These are phyloP conservation scores for Chaetomium sp. DNA, from an alignment of 2,329 filamentous ascomycete species.

Conservation along the genomic window DNA sequence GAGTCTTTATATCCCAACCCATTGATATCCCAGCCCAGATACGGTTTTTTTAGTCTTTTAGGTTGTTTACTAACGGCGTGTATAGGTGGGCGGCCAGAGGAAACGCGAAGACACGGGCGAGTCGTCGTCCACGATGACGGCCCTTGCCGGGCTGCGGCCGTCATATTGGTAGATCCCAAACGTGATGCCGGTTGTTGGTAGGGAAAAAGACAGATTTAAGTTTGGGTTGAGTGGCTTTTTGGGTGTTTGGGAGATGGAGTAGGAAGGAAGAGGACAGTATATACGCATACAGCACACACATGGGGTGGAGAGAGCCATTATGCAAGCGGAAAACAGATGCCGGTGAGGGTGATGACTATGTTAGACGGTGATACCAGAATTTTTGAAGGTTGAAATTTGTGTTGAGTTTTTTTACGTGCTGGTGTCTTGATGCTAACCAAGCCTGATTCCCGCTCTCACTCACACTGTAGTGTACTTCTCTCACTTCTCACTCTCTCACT, in stretches of 20 bases:
- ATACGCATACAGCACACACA: not conserved
- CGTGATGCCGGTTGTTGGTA: not conserved
- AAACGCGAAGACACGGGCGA: slow-evolving; percentile 58
- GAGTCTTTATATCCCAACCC: slow-evolving; percentile 32
- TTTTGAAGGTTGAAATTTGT: too few species aligned
- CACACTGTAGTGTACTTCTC: too few species aligned
- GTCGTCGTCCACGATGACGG: slow-evolving; percentile 39
- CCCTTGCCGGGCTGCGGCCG: slow-evolving; percentile 24
- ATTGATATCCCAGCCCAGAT: not conserved
- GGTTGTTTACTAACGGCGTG: not conserved
- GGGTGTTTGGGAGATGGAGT: too few species aligned
- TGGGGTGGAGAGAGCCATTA: too few species aligned
- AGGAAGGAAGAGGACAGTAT: too few species aligned
- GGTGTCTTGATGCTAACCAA: too few species aligned
- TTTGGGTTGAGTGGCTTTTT: not conserved
- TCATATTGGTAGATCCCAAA: slow-evolving; percentile 26
- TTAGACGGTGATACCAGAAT: too few species aligned
- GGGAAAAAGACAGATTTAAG: not conserved
- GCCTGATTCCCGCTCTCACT: too few species aligned
- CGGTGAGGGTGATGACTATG: too few species aligned
- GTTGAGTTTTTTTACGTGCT: too few species aligned
- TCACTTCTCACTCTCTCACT: too few species aligned
- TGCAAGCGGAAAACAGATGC: too few species aligned
- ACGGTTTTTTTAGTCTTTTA: slow-evolving; percentile 6
- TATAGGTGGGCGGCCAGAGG: slow-evolving; percentile 59